phyloP scores from a whole-genome alignment of 768 basidiomycete genomes.

The Phylloporus rhodoxanthus region DNA sequence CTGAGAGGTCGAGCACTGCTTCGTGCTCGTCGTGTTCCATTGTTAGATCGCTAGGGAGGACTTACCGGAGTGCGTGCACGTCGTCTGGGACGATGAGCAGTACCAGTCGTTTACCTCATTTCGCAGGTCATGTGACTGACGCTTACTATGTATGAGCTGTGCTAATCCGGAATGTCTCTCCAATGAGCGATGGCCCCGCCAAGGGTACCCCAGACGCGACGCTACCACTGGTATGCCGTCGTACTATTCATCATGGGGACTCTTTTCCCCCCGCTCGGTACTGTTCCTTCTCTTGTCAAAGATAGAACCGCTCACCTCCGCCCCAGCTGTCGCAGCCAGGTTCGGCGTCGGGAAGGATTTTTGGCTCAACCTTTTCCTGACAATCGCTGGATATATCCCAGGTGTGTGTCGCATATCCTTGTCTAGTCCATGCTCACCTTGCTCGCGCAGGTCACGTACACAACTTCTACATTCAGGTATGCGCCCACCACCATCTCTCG shows the following conservation, averaged over 20 bases:
- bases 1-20: slow-evolving; percentile 67
- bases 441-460: slow-evolving; percentile 67
- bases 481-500: not conserved
- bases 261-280: slow-evolving; percentile 86
- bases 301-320: slow-evolving; percentile 1
- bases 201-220: slow-evolving; percentile 50
- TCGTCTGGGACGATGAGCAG: slow-evolving; percentile 18
- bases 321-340: slow-evolving; percentile 81
- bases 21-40: slow-evolving; percentile 54
- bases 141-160: not conserved
- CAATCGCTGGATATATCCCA: slow-evolving; percentile 88
- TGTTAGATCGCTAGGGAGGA: slow-evolving; percentile 1
- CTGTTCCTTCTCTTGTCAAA: slow-evolving; percentile 11
- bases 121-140: slow-evolving; percentile 21
- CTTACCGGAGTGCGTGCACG: slow-evolving; percentile 19
- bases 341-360: slow-evolving; percentile 91
- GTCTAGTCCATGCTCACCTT: slow-evolving; percentile 3
- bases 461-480: slow-evolving; percentile 88
- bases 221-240: slow-evolving; percentile 76
- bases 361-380: slow-evolving; percentile 82
- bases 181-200: slow-evolving; percentile 35
- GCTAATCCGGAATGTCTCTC: not conserved
- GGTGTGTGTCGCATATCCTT: slow-evolving; percentile 38
- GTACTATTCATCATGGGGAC: slow-evolving; percentile 85
- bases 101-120: slow-evolving; percentile 26